Evolutionary conservation across 768 basidiomycete genomes (phyloP).

Genomic region (Mycena sanguinolenta): DNA sequence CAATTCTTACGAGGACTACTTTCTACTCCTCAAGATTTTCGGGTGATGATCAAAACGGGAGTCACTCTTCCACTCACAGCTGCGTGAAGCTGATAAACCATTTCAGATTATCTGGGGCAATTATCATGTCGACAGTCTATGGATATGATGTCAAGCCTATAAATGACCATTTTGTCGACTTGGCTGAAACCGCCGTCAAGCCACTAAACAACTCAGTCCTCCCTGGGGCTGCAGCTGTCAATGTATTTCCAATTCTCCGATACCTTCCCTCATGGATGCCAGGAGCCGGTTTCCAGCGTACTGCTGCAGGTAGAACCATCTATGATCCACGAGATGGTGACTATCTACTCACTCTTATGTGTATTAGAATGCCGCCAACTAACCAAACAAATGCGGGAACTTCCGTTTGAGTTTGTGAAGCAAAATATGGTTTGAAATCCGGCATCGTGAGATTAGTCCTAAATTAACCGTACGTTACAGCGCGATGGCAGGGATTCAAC

Average conservation of each 20-base stretch:
- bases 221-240: conserved; percentile 42
- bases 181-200: conserved; percentile 38
- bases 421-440: conserved; percentile 17
- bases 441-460: neutral
- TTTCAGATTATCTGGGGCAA: neutral
- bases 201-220: conserved; percentile 29
- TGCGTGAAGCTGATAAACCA: neutral
- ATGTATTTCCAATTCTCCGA: conserved; percentile 47
- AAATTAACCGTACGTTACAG: conserved; percentile 10
- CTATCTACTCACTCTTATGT: too few relatives aligned
- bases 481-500: conserved; percentile 16
- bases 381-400: conserved; percentile 19
- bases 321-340: neutral
- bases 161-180: conserved; percentile 40
- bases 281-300: conserved; percentile 34
- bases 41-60: conserved; percentile 14
- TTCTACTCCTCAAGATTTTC: conserved; percentile 32
- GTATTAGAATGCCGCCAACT: neutral
- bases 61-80: neutral
- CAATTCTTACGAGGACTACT: conserved; percentile 36
- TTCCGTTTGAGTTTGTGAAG: conserved; percentile 21
- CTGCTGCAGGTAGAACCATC: neutral
- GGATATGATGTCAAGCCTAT: conserved; percentile 43
- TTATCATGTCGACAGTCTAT: conserved; percentile 35
- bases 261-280: conserved; percentile 51